Evolutionary conservation across 192 early-diverging fungal species (phyloP), one percentile per base, ranked within the genome.

Genomic region (Pecoramyces ruminantium): DNA sequence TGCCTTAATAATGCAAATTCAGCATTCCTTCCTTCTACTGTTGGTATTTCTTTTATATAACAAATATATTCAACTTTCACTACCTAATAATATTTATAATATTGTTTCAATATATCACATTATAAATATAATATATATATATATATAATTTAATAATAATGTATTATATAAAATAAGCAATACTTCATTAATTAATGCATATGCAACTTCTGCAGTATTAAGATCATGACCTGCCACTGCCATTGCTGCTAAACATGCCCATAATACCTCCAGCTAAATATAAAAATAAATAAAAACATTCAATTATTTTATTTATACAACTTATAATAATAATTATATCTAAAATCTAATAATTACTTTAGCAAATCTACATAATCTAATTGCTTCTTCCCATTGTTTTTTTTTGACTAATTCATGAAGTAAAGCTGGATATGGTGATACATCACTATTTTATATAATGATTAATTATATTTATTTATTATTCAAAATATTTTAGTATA

Each of bases 341-440:
- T 3, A 11, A 34, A 11, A 6, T 11, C 11, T 13, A 79, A 1
- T 28, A 78, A 81, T 15, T 83, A 86, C 86, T 80, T 91, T 89
- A 17, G 86, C 86, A 80, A 84, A 87, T 78, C 90, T 81, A 79
- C 90, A 91, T 28, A 91, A 77, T 28, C 86, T 83, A 34, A 91
- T 88, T 3, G 89, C 87, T 83, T 87, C 90, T 79, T 91, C 90
- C 90, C 90, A 91, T 78, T 90, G 89, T 80, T 91, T 91, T 38
- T 86, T 87, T 78, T 82, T 83, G 0, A 86, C 82, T 39, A 85
- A 85, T 67, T 91, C 90, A 82, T 90, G 90, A 40, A 91, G 83
- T 79, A 90, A 81, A 0, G 83, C 86, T 8, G 90, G 86, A 38
- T 88, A 80, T 27, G 90, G 88, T 25, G 86, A 87, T 28, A 90